Evolutionary conservation across 306 rosid species (phyloP), one percentile per base, ranked within the genome.

Genomic region (Prunus campanulata): DNA sequence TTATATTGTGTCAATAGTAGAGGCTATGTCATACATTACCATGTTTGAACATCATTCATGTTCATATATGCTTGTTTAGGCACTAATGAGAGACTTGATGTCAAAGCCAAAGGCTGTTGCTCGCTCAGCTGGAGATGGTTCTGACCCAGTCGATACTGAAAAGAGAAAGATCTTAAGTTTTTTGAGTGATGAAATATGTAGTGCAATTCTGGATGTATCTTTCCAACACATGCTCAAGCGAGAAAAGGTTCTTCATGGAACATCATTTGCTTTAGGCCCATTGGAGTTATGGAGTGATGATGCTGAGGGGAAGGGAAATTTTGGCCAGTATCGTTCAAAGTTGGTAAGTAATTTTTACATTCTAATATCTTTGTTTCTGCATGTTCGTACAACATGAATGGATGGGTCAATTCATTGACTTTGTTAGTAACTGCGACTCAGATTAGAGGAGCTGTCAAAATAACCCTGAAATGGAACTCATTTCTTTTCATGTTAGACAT

Each of bases 271-370:
- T 70, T 71, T 92, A 55, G 97, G 97, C 75, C 81, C 78, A 3
- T 73, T 96, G 83, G 99, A 96, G 87, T 82, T 96, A 88, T 96
- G 99, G 99, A 91, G 93, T 88, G 99, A 92, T 13, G 86, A 86
- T 82, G 74, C 87, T 88, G 99, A 96, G 70, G 91, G 91, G 73
- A 95, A 86, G 90, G 97, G 93, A 29, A 91, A 76, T 74, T 92
- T 92, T 81, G 83, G 98, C 86, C 98, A 88, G 64, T 96, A 92
- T 80, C 99, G 98, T 16, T 80, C 96, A 78, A 92, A 89, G 83
- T 86, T 92, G 93, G 99, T 91, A 89, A 22, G 82, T 79, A 47
- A 80, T 52, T 32, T 72, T 42, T 82, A 51, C 22, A 27, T 78
- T 82, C 42, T 15, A 48, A 73, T 60, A 52, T 42, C 24, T 79